Evolutionary conservation across 2,329 filamentous ascomycete species (phyloP).

Genomic region (Paracorniculantispora psalliotae): DNA sequence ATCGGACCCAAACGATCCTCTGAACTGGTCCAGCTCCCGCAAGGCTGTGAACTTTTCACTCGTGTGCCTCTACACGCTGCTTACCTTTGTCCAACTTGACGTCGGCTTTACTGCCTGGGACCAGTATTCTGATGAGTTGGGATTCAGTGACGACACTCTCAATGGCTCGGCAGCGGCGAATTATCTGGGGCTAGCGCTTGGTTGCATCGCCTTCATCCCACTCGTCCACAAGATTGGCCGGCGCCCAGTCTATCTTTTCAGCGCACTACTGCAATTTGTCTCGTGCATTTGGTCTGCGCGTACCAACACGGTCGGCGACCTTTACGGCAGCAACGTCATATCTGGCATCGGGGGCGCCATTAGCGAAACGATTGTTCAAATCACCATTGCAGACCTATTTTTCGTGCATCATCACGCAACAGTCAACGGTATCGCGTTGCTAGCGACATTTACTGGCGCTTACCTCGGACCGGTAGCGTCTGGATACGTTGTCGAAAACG

Average conservation of each 20-base stretch:
- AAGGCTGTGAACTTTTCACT: slow-evolving; percentile 25
- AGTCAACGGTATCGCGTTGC: slow-evolving; percentile 43
- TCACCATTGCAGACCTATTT: slow-evolving; percentile 31
- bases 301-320: slow-evolving; percentile 35
- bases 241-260: slow-evolving; percentile 26
- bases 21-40: slow-evolving; percentile 50
- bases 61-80: slow-evolving; percentile 36
- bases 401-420: slow-evolving; percentile 31
- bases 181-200: slow-evolving; percentile 19
- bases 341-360: slow-evolving; percentile 33
- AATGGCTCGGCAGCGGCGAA: slow-evolving; percentile 14
- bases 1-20: slow-evolving; percentile 48
- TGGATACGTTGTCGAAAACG: slow-evolving; percentile 20
- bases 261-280: slow-evolving; percentile 31
- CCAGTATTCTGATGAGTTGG: slow-evolving; percentile 6
- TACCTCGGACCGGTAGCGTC: slow-evolving; percentile 27
- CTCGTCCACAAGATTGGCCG: slow-evolving; percentile 22
- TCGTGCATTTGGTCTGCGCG: slow-evolving; percentile 37
- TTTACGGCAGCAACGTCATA: slow-evolving; percentile 36
- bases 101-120: slow-evolving; percentile 13
- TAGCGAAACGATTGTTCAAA: slow-evolving; percentile 34
- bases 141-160: slow-evolving; percentile 9
- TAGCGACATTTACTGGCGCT: slow-evolving; percentile 23
- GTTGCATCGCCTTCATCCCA: slow-evolving; percentile 20
- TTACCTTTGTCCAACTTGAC: slow-evolving; percentile 14